These are phyloP conservation scores for Stephanodiscus minutulus DNA, from an alignment of 108 stramenopile genomes.

Conservation along the genomic window DNA sequence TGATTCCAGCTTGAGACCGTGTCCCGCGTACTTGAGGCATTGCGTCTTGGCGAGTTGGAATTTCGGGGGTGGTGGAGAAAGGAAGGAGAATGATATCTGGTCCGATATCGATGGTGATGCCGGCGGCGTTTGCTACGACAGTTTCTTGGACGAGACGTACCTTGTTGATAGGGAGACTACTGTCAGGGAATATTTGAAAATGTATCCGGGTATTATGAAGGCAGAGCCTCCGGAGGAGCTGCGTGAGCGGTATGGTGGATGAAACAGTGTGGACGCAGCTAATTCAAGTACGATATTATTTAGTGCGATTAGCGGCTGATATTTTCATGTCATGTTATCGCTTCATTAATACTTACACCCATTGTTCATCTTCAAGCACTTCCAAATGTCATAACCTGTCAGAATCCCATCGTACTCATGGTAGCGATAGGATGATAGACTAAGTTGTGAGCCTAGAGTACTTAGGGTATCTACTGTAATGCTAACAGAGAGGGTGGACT, in stretches of 20 bases:
- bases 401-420: no score
- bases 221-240: slow-evolving; percentile 53
- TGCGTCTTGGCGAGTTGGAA: slow-evolving; percentile 72
- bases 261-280: neutral
- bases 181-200: slow-evolving; percentile 63
- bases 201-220: slow-evolving; percentile 57
- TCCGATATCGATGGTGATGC: slow-evolving; percentile 24
- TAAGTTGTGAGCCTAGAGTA: no score
- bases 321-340: no score
- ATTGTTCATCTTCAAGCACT: no score
- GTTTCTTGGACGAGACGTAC: slow-evolving; percentile 82
- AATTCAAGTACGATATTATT: no score
- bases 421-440: no score
- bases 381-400: no score
- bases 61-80: slow-evolving; percentile 6
- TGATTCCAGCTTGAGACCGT: slow-evolving; percentile 76
- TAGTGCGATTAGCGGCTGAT: no score
- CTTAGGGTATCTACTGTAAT: no score
- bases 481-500: no score
- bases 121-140: slow-evolving; percentile 64
- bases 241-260: slow-evolving; percentile 63
- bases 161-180: slow-evolving; percentile 79
- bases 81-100: no score
- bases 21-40: slow-evolving; percentile 85
- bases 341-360: no score